Evolutionary conservation across 1,284 basidiomycete species (phyloP).

Genomic region (Puccinia polysora): DNA sequence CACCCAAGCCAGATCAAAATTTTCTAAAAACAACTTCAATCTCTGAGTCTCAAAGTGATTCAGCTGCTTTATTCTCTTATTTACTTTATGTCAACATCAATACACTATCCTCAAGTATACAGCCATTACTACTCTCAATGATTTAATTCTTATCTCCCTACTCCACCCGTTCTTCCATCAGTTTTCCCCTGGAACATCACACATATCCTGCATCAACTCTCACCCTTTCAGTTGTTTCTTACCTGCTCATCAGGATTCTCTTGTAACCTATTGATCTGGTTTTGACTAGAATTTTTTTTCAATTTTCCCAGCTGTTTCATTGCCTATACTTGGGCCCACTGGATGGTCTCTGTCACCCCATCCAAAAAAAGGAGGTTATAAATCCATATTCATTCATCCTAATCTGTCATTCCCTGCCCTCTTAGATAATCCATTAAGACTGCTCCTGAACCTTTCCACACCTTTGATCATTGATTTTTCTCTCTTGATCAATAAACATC

Average conservation of each 20-base stretch:
- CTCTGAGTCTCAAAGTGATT: too few relatives aligned
- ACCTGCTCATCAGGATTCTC: conserved; percentile 64
- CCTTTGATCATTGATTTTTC: conserved; percentile 68
- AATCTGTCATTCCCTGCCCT: conserved; percentile 81
- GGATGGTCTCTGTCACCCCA: conserved; percentile 70
- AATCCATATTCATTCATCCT: conserved; percentile 73
- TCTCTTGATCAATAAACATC: conserved; percentile 69
- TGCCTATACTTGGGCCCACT: conserved; percentile 69
- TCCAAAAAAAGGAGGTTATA: conserved; percentile 80
- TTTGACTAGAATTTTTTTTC: conserved; percentile 71
- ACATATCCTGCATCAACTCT: conserved; percentile 64
- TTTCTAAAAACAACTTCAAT: too few relatives aligned
- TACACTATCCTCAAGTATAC: conserved; percentile 63
- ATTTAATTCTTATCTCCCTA: conserved; percentile 60
- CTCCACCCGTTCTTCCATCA: conserved; percentile 59
- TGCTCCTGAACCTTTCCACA: conserved; percentile 60
- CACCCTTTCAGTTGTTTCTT: conserved; percentile 68
- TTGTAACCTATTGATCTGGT: conserved; percentile 69
- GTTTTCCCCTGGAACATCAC: conserved; percentile 59
- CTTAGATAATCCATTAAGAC: conserved; percentile 77
- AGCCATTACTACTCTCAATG: conserved; percentile 66
- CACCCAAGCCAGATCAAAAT: too few relatives aligned
- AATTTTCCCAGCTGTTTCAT: conserved; percentile 54
- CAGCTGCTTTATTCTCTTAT: too few relatives aligned
- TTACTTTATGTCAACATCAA: too few relatives aligned